phyloP scores from a whole-genome alignment of 768 basidiomycete species.

The Cantharellus cinnabarinus region DNA sequence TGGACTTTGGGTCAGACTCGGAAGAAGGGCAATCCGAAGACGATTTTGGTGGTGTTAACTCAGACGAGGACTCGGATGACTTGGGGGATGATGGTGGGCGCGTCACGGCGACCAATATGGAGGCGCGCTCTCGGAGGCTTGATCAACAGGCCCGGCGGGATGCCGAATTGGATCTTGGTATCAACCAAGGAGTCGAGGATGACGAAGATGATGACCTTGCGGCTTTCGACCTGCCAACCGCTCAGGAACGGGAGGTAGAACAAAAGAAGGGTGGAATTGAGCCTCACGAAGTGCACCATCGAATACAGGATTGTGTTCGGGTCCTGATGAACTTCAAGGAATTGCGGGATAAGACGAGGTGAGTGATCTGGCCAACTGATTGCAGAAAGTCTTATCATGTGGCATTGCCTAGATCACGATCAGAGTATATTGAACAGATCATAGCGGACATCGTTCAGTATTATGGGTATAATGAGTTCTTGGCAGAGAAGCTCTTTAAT shows the following conservation, averaged over 20 bases:
- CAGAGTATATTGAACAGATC: slow-evolving; percentile 79
- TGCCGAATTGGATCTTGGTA: slow-evolving; percentile 30
- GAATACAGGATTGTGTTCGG: slow-evolving; percentile 60
- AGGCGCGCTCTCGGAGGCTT: slow-evolving; percentile 54
- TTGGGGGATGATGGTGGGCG: slow-evolving; percentile 31
- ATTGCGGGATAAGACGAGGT: slow-evolving; percentile 49
- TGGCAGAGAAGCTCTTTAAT: slow-evolving; percentile 84
- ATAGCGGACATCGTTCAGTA: slow-evolving; percentile 80
- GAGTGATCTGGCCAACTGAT: slow-evolving; percentile 12
- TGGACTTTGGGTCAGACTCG: slow-evolving; percentile 29
- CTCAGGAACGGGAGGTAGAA: slow-evolving; percentile 53
- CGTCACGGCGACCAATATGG: slow-evolving; percentile 64
- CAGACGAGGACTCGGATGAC: slow-evolving; percentile 22
- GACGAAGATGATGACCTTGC: slow-evolving; percentile 22
- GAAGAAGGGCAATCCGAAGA: slow-evolving; percentile 22
- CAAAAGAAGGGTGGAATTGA: slow-evolving; percentile 48
- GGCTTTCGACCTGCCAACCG: slow-evolving; percentile 45
- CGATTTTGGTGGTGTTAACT: slow-evolving; percentile 22
- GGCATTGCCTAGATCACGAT: slow-evolving; percentile 38
- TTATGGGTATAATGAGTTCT: slow-evolving; percentile 93
- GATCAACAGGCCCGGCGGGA: slow-evolving; percentile 48
- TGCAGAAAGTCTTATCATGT: not conserved
- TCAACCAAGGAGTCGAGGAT: slow-evolving; percentile 25
- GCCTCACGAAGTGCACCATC: slow-evolving; percentile 50
- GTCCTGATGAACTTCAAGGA: slow-evolving; percentile 54